Percentiles rank a stretch among this genome's conserved stretches.
Conservation (phyloP, 176 grass and related monocot species). For the Paspalum notatum region DNA sequence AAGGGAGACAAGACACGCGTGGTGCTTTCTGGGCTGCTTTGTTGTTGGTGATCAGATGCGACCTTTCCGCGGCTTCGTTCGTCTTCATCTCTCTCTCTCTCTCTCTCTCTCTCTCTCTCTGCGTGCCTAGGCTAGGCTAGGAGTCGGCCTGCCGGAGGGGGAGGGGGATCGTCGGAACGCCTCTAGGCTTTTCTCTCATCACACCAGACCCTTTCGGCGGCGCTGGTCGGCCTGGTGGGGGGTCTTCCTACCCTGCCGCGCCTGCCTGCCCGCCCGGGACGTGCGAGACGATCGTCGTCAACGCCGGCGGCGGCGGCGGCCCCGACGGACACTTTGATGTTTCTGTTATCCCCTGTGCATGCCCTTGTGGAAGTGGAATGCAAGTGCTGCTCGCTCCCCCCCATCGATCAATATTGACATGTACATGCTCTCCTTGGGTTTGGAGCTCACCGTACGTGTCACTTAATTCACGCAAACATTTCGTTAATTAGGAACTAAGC, state of each 20-base stretch:
- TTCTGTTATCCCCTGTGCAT: too few relatives aligned
- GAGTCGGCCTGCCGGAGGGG: background rate
- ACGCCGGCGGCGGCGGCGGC: background rate
- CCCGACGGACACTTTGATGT: background rate
- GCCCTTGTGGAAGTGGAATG: too few relatives aligned
- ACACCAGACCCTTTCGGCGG: constrained; percentile 14
- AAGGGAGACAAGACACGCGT: constrained; percentile 51
- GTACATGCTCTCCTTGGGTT: too few relatives aligned
- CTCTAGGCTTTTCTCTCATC: background rate
- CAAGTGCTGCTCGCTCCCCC: too few relatives aligned
- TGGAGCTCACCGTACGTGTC: too few relatives aligned
- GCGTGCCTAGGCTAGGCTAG: background rate
- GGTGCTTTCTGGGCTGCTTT: constrained; percentile 16
- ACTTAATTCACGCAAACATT: too few relatives aligned
- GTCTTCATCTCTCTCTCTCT: background rate
- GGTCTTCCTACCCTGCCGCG: background rate
- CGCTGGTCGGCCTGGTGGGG: constrained; percentile 27
- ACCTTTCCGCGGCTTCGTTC: constrained; percentile 9
- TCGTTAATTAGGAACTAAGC: too few relatives aligned
- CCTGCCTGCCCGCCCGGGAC: background rate
- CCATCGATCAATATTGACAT: too few relatives aligned
- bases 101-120: background rate
- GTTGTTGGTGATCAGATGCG: constrained; percentile 58
- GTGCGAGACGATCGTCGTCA: background rate
- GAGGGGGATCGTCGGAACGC: background rate